Conservation (phyloP, 805 yeast species). For the Wickerhamiella galacta region DNA sequence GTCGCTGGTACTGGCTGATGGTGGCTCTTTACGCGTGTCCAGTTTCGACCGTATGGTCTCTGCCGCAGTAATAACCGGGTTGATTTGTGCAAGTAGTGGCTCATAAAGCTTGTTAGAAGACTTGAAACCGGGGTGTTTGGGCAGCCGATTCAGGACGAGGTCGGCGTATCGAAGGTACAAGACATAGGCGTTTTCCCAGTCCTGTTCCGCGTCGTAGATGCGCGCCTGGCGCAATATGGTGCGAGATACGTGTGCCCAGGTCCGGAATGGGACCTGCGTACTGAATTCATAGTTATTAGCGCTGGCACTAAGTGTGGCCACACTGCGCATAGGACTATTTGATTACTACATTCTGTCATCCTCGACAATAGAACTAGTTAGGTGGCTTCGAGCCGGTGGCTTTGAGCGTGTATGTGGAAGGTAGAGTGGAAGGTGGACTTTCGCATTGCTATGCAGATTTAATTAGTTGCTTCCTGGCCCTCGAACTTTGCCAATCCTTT, state of each 20-base stretch:
- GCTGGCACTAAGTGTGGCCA: conserved; percentile 26
- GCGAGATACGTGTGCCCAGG: conserved; percentile 40
- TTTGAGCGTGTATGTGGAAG: too few species aligned
- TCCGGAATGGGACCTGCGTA: conserved; percentile 30
- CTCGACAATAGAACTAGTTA: too few species aligned
- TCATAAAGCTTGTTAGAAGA: conserved; percentile 9
- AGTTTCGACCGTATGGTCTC: conserved; percentile 15
- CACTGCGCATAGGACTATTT: conserved; percentile 10
- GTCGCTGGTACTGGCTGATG: too few species aligned
- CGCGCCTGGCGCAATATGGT: conserved; percentile 28
- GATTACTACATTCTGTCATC: too few species aligned
- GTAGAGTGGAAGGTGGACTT: too few species aligned
- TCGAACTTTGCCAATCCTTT: conserved; percentile 55
- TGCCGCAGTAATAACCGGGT: conserved; percentile 16
- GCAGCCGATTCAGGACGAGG: conserved; percentile 31
- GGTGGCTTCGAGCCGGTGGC: too few species aligned
- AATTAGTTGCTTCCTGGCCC: conserved; percentile 45
- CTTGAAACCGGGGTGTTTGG: conserved; percentile 30
- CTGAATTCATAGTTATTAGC: conserved; percentile 41
- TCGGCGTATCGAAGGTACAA: conserved; percentile 45
- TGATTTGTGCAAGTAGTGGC: conserved; percentile 9
- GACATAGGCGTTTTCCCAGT: conserved; percentile 35
- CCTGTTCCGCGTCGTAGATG: conserved; percentile 28
- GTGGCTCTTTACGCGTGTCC: conserved; percentile 9
- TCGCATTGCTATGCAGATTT: too few species aligned